Conservation (phyloP, 495 filamentous ascomycete species). For the Podospora comata region DNA sequence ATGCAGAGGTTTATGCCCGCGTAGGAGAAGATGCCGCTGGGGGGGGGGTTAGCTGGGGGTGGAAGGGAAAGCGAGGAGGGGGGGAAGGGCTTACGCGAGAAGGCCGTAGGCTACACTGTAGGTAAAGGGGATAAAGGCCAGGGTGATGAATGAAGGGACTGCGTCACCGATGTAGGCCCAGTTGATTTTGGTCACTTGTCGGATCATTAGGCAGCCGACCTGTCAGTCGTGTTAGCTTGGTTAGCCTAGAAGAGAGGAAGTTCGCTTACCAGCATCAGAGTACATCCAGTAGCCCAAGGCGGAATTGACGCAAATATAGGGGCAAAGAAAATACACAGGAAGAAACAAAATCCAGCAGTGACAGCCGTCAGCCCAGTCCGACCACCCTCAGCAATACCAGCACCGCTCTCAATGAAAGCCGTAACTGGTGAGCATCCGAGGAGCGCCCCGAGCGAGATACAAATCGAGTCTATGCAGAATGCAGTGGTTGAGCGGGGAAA, state of each 20-base stretch:
- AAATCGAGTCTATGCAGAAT: constrained; percentile 62
- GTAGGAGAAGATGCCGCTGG: constrained; percentile 68
- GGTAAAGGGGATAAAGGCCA: constrained; percentile 77
- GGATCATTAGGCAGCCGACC: constrained; percentile 57
- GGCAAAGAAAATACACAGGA: constrained; percentile 76
- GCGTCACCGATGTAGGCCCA: constrained; percentile 63
- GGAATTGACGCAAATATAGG: constrained; percentile 81
- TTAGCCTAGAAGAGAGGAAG: too few species aligned
- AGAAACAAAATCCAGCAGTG: constrained; percentile 69
- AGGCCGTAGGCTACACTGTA: constrained; percentile 78
- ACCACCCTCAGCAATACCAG: constrained; percentile 78
- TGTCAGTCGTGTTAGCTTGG: constrained; percentile 13
- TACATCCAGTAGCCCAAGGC: constrained; percentile 80
- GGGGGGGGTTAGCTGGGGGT: constrained; percentile 18
- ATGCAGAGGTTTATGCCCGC: constrained; percentile 62
- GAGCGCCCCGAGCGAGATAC: constrained; percentile 74
- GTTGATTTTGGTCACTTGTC: constrained; percentile 53
- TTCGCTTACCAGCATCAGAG: constrained; percentile 64
- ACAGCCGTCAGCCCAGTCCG: constrained; percentile 76
- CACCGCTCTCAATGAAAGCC: constrained; percentile 78
- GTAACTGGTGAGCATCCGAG: constrained; percentile 74
- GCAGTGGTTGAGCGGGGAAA: constrained; percentile 67
- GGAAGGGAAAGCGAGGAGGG: neutral
- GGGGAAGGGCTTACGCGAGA: constrained; percentile 53
- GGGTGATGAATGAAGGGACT: constrained; percentile 74